Conservation (phyloP, 805 yeast genomes). For the Starmerella sirachaensis region DNA sequence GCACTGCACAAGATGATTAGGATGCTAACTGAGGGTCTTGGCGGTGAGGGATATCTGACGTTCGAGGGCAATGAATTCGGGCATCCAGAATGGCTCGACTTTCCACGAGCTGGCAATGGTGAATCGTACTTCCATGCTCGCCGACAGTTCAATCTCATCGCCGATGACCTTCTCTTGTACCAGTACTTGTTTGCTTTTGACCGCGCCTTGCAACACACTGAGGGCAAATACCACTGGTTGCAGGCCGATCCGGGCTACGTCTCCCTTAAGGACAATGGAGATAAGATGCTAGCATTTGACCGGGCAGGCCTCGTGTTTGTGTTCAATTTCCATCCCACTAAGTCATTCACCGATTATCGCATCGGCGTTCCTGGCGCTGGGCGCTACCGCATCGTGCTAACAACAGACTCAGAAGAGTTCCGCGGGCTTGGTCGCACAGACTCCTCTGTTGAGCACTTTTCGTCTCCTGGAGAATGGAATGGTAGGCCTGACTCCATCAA, state of each 20-base stretch:
- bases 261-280: constrained; percentile 76
- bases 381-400: constrained; percentile 57
- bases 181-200: constrained; percentile 72
- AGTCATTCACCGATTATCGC: constrained; percentile 75
- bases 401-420: constrained; percentile 55
- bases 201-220: constrained; percentile 68
- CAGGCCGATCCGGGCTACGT: constrained; percentile 66
- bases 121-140: constrained; percentile 90
- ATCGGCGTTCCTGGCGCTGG: constrained; percentile 82
- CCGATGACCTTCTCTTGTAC: constrained; percentile 71
- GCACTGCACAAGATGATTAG: constrained; percentile 87
- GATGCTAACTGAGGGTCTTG: constrained; percentile 74
- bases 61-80: constrained; percentile 98
- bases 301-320: constrained; percentile 74
- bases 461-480: constrained; percentile 73
- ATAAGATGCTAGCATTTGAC: constrained; percentile 81
- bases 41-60: constrained; percentile 93
- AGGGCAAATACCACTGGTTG: constrained; percentile 60
- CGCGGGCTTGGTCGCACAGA: constrained; percentile 79
- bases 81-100: constrained; percentile 98
- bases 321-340: constrained; percentile 80
- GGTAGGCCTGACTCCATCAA: constrained; percentile 62
- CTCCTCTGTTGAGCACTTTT: constrained; percentile 42
- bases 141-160: constrained; percentile 80
- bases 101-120: constrained; percentile 80